A percentile compares a stretch with the other conserved stretches of the same genome.
These are phyloP conservation scores for Hypholoma fasciculare DNA, from an alignment of 768 basidiomycete genomes.

Conservation along the genomic window DNA sequence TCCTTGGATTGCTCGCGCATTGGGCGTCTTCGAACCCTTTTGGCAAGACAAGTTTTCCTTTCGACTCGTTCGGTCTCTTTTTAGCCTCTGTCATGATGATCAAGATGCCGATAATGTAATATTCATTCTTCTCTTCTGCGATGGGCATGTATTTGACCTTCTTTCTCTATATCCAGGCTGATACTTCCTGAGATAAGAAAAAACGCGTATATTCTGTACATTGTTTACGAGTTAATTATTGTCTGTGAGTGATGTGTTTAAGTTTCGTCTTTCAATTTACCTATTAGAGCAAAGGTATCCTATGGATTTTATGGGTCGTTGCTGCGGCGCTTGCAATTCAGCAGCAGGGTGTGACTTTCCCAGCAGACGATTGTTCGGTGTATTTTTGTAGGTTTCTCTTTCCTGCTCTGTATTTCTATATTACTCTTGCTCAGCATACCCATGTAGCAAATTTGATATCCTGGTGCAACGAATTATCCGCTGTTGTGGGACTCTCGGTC, in stretches of 20 bases:
- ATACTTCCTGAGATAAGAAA: slow-evolving; percentile 14
- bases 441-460: no score
- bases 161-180: background rate
- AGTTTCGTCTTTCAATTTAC: no score
- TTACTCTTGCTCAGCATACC: no score
- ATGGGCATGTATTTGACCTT: background rate
- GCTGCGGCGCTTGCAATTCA: slow-evolving; percentile 13
- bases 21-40: slow-evolving; percentile 9
- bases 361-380: slow-evolving; percentile 2
- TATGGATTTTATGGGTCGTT: slow-evolving; percentile 15
- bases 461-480: no score
- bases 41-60: background rate
- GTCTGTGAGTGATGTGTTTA: no score
- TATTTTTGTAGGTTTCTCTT: background rate
- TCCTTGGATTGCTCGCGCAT: slow-evolving; percentile 10
- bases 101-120: slow-evolving; percentile 10
- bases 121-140: background rate
- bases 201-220: no score
- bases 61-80: slow-evolving; percentile 14
- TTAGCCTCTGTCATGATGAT: background rate
- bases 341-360: slow-evolving; percentile 3
- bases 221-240: no score
- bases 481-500: no score
- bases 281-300: background rate
- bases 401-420: background rate